Evolutionary conservation across 768 basidiomycete species (phyloP), one percentile per base, ranked within the genome.

Genomic region (Inosperma sp.): DNA sequence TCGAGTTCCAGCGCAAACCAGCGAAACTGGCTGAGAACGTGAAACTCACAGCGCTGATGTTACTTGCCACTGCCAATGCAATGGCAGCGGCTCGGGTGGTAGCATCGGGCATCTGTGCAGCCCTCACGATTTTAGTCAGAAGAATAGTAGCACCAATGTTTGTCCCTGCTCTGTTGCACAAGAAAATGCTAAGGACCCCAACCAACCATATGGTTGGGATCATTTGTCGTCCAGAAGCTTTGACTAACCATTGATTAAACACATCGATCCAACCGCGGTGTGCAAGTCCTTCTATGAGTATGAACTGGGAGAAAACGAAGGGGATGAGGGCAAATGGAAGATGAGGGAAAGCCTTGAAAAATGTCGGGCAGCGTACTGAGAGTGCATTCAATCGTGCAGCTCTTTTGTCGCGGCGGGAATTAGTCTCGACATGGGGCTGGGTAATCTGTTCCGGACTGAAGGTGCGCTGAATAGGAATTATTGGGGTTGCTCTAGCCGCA

Each of bases 241-340:
- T 72, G 46, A 72, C 62, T 29, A 84, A 72, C 88, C 89, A 90
- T 21, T 48, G 47, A 14, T 82, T 85, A 62, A 94, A 95, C 17
- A 93, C 75, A 10, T 81, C 74, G 7, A 95, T 90, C 93, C 94
- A 98, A 22, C 92, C 92, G 52, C 85, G 82, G 54, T 82, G 76
- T 10, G 82, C 75, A 5, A 98, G 77, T 0, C 78, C 88, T 62
- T 94, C 87, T 51, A 95, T 90, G 50, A 98, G 80, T 56, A 97
- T 91, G 70, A 98, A 97, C 67, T 94, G 92, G 1, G 87, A 84
- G 63, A 97, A 93, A 0, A 93, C 89, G 62, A 98, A 98, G 0
- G 91, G 91, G 13, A 96, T 72, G 6, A 96, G 80, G 10, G 82
- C 77, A 52, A 93, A 82, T 1, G 93, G 94, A 0, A 94, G 73